These are phyloP conservation scores for Dactylellina drechsleri DNA, from an alignment of 2,329 filamentous ascomycete species.

Conservation along the genomic window DNA sequence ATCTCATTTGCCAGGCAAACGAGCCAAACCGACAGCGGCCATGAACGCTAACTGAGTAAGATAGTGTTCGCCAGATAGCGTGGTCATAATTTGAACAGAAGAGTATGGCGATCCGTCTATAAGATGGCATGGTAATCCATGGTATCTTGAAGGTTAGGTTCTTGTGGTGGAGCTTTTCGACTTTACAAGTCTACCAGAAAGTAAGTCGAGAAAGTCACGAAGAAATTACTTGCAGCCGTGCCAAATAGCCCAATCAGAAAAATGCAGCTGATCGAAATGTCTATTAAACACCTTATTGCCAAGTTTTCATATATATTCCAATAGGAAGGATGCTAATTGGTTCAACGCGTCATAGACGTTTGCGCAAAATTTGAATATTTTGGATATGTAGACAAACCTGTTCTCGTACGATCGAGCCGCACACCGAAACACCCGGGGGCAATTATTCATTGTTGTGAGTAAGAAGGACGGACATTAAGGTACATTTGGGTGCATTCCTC, in stretches of 20 bases:
- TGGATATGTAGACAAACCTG: too few relatives aligned
- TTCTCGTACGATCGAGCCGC: background rate
- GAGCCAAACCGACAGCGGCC: background rate
- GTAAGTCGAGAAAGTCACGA: too few relatives aligned
- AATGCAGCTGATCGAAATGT: conserved; percentile 1
- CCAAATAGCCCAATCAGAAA: too few relatives aligned
- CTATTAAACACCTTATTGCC: background rate
- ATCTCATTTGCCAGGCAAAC: conserved; percentile 22
- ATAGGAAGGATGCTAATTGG: background rate
- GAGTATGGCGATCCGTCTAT: conserved; percentile 2
- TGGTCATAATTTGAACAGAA: conserved; percentile 3
- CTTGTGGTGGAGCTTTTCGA: too few relatives aligned
- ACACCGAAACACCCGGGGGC: background rate
- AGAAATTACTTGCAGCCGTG: too few relatives aligned
- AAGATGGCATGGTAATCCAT: conserved; percentile 4
- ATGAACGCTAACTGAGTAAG: background rate
- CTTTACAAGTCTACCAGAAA: too few relatives aligned
- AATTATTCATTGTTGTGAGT: background rate
- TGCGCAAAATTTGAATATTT: too few relatives aligned
- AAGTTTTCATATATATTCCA: background rate
- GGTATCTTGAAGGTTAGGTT: background rate
- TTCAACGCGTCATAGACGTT: conserved; percentile 15
- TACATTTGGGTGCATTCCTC: background rate
- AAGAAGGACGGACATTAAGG: too few relatives aligned
- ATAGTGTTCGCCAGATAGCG: background rate